Evolutionary conservation across 495 filamentous ascomycete species (phyloP).

Genomic region (Friedmanniomyces simplex): DNA sequence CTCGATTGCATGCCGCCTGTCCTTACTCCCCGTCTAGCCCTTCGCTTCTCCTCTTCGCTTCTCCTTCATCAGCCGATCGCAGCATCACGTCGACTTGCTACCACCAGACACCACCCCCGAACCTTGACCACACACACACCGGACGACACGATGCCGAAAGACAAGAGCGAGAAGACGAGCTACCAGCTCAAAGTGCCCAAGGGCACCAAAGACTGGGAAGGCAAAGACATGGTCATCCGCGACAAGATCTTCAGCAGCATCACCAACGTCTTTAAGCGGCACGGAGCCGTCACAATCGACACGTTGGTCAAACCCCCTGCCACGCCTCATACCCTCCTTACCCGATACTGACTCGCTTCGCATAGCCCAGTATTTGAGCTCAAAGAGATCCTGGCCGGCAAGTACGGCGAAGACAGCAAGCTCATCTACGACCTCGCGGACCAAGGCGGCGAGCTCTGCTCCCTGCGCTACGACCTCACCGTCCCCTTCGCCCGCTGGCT

Average conservation of each 20-base stretch:
- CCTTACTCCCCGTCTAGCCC: neutral
- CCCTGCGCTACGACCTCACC: slow-evolving; percentile 81
- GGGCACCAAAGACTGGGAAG: slow-evolving; percentile 37
- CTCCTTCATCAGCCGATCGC: neutral
- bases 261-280: slow-evolving; percentile 76
- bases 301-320: slow-evolving; percentile 37
- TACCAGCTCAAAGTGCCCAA: slow-evolving; percentile 27
- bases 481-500: slow-evolving; percentile 85
- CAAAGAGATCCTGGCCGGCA: slow-evolving; percentile 68
- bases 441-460: slow-evolving; percentile 76
- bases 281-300: slow-evolving; percentile 77
- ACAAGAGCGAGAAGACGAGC: slow-evolving; percentile 18
- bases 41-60: neutral
- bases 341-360: neutral
- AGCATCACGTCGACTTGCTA: neutral
- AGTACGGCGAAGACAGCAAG: slow-evolving; percentile 88
- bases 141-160: slow-evolving; percentile 20
- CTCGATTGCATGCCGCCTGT: neutral
- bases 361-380: slow-evolving; percentile 52
- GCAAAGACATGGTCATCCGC: slow-evolving; percentile 63
- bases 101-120: neutral
- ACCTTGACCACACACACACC: neutral
- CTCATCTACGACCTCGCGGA: slow-evolving; percentile 82
- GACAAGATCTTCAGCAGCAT: slow-evolving; percentile 79
- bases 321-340: neutral